Percentiles rank a stretch among this genome's conserved stretches.
Conservation (phyloP, 179 eudicot species). For the Gypsophila paniculata region DNA sequence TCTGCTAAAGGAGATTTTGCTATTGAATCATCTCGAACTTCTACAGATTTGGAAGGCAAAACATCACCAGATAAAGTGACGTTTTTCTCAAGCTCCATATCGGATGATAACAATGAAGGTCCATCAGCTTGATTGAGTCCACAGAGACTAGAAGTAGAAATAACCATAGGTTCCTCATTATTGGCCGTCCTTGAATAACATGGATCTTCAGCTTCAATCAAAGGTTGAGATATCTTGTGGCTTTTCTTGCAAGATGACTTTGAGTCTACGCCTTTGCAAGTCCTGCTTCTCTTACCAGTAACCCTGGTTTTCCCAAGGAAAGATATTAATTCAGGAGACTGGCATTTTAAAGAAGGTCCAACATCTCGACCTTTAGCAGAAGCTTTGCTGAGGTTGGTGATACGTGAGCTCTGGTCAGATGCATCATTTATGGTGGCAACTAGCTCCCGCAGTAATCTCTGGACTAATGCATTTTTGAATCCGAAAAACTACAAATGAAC, state of each 20-base stretch:
- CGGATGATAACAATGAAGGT: conserved; percentile 25
- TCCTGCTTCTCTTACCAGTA: conserved; percentile 68
- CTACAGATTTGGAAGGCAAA: conserved; percentile 27
- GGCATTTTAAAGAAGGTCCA: conserved; percentile 24
- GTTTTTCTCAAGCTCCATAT: conserved; percentile 28
- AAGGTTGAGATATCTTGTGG: conserved; percentile 28
- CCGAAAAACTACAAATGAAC: conserved; percentile 75
- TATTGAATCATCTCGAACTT: conserved; percentile 28
- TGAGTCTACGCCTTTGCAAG: conserved; percentile 24
- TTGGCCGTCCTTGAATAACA: conserved; percentile 20
- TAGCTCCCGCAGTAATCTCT: conserved; percentile 83
- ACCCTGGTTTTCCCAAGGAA: conserved; percentile 34
- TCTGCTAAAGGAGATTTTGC: conserved; percentile 22
- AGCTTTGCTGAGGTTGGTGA: conserved; percentile 33
- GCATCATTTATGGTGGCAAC: conserved; percentile 56
- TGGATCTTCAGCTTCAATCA: conserved; percentile 20
- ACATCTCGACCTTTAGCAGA: conserved; percentile 30
- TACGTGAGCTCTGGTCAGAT: conserved; percentile 34
- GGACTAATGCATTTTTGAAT: conserved; percentile 78
- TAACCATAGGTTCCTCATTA: conserved; percentile 19
- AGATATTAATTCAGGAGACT: conserved; percentile 35
- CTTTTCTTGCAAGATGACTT: conserved; percentile 21
- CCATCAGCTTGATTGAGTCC: conserved; percentile 22
- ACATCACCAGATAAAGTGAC: conserved; percentile 22
- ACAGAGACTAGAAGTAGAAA: conserved; percentile 25